phyloP scores from a whole-genome alignment of 148 eudicot genomes.

The Fagopyrum homotropicum region DNA sequence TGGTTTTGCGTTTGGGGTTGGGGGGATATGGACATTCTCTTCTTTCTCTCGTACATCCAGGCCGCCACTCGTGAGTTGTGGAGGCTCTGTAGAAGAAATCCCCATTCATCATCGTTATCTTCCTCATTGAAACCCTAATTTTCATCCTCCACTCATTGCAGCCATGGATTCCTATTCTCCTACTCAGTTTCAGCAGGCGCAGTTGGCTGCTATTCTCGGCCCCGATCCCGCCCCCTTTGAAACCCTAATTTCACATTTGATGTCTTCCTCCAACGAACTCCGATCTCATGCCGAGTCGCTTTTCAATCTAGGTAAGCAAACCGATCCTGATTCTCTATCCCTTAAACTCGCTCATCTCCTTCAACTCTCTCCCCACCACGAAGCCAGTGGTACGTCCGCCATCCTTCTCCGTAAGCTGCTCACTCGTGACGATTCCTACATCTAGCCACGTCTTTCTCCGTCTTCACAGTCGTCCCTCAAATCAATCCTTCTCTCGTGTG shows the following conservation, averaged over 20 bases:
- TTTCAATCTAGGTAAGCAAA: slow-evolving; percentile 53
- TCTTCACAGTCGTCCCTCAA: slow-evolving; percentile 58
- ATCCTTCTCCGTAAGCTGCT: slow-evolving; percentile 60
- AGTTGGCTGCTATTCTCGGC: slow-evolving; percentile 43
- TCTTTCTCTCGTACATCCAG: neutral
- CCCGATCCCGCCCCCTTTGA: slow-evolving; percentile 53
- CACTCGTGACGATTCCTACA: slow-evolving; percentile 32
- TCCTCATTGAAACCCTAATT: slow-evolving; percentile 13
- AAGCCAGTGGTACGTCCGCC: slow-evolving; percentile 72
- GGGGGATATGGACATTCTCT: neutral
- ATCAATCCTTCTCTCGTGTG: slow-evolving; percentile 37
- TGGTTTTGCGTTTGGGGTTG: too few relatives aligned
- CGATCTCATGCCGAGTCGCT: slow-evolving; percentile 55
- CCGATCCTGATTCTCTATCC: slow-evolving; percentile 60
- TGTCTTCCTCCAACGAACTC: slow-evolving; percentile 53
- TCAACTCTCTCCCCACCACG: slow-evolving; percentile 42
- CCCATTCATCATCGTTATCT: neutral
- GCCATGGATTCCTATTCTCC: slow-evolving; percentile 21
- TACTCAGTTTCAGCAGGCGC: slow-evolving; percentile 38
- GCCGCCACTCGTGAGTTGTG: slow-evolving; percentile 6
- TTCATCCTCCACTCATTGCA: neutral
- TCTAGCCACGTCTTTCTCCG: slow-evolving; percentile 45
- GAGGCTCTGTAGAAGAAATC: neutral
- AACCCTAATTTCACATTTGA: slow-evolving; percentile 54
- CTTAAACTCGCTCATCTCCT: slow-evolving; percentile 62